These are phyloP conservation scores for Phlebiopsis flavidoalba DNA, from an alignment of 768 basidiomycete species.

Conservation along the genomic window DNA sequence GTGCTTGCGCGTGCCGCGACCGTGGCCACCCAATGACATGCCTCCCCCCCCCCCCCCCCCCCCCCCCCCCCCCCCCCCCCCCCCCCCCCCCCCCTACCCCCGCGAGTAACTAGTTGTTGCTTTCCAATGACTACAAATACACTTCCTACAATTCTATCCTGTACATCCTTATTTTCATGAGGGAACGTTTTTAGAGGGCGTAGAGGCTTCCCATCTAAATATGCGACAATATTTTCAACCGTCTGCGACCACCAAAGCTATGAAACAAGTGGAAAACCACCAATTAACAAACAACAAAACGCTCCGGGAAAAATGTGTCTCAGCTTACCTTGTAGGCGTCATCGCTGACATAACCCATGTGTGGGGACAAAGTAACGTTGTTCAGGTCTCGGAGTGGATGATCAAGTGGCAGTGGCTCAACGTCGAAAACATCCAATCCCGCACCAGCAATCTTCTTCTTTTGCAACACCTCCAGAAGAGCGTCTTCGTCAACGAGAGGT, in stretches of 20 bases:
- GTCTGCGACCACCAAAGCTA: conserved; percentile 49
- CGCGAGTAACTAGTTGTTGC: background rate
- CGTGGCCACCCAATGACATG: background rate
- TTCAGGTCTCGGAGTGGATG: conserved; percentile 46
- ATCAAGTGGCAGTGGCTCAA: conserved; percentile 57
- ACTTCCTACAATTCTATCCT: background rate
- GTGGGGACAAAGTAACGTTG: conserved; percentile 58
- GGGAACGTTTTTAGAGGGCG: background rate
- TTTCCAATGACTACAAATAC: background rate
- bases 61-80: too few species aligned
- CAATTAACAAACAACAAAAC: background rate
- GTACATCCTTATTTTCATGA: conserved; percentile 3
- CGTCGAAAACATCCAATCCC: conserved; percentile 62
- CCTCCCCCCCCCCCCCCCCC: too few species aligned
- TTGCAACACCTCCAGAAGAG: conserved; percentile 43
- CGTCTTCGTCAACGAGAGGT: conserved; percentile 56
- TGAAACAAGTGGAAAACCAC: background rate
- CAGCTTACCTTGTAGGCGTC: conserved; percentile 42
- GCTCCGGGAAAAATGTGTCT: background rate
- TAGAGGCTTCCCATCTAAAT: conserved; percentile 40
- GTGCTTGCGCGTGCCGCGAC: background rate
- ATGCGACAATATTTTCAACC: conserved; percentile 53
- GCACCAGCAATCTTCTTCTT: conserved; percentile 49
- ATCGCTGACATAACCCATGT: conserved; percentile 53
- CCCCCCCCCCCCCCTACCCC: too few species aligned